Conservation (phyloP, 768 basidiomycete genomes). For the Phlegmacium glaucopus region DNA sequence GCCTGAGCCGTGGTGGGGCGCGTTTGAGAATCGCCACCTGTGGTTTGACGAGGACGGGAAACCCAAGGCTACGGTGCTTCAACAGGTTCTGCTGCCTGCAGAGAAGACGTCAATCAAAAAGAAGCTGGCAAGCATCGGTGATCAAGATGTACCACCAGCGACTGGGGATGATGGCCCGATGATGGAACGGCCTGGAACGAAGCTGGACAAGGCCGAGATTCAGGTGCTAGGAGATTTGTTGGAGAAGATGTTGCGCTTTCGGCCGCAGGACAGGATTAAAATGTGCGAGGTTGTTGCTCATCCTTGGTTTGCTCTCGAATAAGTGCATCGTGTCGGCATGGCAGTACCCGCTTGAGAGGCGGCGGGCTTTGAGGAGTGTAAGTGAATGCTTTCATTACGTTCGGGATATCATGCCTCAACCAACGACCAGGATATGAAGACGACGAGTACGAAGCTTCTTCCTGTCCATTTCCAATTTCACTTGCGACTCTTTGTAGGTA, state of each 20-base stretch:
- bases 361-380: no score
- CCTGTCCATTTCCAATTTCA: no score
- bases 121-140: slow-evolving; percentile 27
- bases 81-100: slow-evolving; percentile 20
- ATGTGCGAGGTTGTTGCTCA: slow-evolving; percentile 31
- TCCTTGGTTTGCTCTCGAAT: slow-evolving; percentile 15
- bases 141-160: slow-evolving; percentile 18
- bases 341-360: no score
- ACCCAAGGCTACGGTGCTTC: slow-evolving; percentile 24
- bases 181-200: slow-evolving; percentile 27
- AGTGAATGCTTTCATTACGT: no score
- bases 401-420: no score
- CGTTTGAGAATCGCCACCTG: slow-evolving; percentile 22
- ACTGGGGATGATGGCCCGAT: slow-evolving; percentile 27
- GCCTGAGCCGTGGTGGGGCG: slow-evolving; percentile 40
- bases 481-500: no score
- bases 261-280: slow-evolving; percentile 41
- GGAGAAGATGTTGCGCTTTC: slow-evolving; percentile 36
- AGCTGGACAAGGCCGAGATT: slow-evolving; percentile 27
- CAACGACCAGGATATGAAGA: no score
- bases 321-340: no score
- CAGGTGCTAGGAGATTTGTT: slow-evolving; percentile 35
- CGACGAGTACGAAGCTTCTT: no score
- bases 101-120: slow-evolving; percentile 24
- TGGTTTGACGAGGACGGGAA: slow-evolving; percentile 38